Conservation (phyloP, 345 rosid genomes). For the Microcos paniculata region DNA sequence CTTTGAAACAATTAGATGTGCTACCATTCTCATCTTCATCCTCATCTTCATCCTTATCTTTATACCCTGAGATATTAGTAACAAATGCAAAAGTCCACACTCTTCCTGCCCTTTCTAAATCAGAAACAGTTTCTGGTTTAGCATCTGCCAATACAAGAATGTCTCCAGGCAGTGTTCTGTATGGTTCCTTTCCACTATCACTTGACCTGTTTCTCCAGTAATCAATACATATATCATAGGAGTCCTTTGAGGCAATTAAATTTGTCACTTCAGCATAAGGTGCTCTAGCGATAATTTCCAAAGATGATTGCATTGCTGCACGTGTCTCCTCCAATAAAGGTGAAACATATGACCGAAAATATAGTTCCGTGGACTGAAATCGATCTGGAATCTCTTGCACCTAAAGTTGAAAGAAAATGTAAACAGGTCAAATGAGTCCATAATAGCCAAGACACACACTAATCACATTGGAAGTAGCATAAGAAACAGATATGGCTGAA, state of each 20-base stretch:
- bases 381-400: conserved; percentile 33
- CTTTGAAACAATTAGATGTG: conserved; percentile 21
- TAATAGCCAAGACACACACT: neutral
- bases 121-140: conserved; percentile 34
- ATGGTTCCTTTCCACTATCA: conserved; percentile 27
- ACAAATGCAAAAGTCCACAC: conserved; percentile 32
- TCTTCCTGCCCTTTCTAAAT: conserved; percentile 30
- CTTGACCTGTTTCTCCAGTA: conserved; percentile 35
- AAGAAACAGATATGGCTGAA: neutral
- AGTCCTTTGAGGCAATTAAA: too few relatives aligned
- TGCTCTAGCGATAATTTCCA: conserved; percentile 30
- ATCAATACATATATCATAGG: too few relatives aligned
- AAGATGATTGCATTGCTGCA: conserved; percentile 27
- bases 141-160: conserved; percentile 32
- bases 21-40: neutral
- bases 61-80: neutral
- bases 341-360: conserved; percentile 26
- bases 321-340: conserved; percentile 57
- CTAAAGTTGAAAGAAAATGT: conserved; percentile 15
- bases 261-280: conserved; percentile 35
- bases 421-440: neutral
- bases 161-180: conserved; percentile 42
- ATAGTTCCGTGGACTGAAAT: conserved; percentile 29
- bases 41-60: neutral
- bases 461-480: neutral